Conservation (phyloP, 768 basidiomycete species). For the Tylopilus plumbeoviolaceoides region DNA sequence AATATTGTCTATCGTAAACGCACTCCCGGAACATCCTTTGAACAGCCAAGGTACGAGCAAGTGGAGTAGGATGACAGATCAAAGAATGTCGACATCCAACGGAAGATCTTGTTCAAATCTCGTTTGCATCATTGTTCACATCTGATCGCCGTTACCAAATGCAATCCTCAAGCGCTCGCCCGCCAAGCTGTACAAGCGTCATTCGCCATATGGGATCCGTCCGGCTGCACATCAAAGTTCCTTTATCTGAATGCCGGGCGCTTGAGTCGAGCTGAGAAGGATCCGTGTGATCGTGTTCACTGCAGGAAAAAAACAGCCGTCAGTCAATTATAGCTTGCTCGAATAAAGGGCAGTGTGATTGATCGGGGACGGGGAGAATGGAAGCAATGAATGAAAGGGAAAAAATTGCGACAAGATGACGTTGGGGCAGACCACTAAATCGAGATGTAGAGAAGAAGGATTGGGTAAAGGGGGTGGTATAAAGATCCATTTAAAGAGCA, state of each 20-base stretch:
- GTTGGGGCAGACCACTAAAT: background rate
- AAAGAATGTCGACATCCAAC: constrained; percentile 1
- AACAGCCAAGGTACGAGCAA: background rate
- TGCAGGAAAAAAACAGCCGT: constrained; percentile 25
- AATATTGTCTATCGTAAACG: background rate
- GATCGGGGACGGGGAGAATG: background rate
- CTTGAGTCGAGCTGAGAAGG: constrained; percentile 78
- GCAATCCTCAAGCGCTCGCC: background rate
- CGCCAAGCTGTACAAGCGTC: constrained; percentile 22
- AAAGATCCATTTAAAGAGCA: background rate
- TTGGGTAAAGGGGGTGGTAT: background rate
- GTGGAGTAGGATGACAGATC: background rate
- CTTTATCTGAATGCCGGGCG: constrained; percentile 85
- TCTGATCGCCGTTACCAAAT: constrained; percentile 26
- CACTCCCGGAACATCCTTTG: background rate
- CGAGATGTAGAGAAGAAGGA: background rate
- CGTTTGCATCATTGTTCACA: constrained; percentile 1
- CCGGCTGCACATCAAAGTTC: constrained; percentile 48
- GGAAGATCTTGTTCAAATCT: too few relatives aligned
- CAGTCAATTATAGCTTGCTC: constrained; percentile 1
- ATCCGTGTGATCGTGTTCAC: constrained; percentile 78
- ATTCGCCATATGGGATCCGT: background rate
- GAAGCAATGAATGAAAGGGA: constrained; percentile 1
- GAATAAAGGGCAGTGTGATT: too few relatives aligned
- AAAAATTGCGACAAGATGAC: constrained; percentile 1